phyloP scores from a whole-genome alignment of 1,284 basidiomycete genomes.

The Golubevia sp. region DNA sequence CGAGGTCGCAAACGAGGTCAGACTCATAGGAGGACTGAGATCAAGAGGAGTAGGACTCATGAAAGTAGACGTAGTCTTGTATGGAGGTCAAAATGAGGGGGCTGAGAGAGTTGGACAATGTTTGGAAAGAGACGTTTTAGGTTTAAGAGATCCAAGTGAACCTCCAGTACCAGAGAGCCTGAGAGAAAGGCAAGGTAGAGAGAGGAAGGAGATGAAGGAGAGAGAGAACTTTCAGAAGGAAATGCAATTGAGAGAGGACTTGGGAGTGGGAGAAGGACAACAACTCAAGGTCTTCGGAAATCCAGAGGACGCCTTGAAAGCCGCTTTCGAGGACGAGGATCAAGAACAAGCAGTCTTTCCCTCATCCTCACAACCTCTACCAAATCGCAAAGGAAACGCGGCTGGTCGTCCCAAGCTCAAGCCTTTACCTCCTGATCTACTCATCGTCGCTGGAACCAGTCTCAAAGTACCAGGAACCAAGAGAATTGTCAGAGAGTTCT shows the following conservation, averaged over 20 bases:
- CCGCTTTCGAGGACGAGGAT: not conserved
- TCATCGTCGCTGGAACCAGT: slow-evolving; percentile 89
- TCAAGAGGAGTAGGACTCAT: slow-evolving; percentile 79
- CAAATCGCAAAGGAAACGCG: not conserved
- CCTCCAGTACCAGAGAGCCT: slow-evolving; percentile 47
- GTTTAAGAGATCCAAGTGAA: slow-evolving; percentile 52
- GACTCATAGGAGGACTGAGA: slow-evolving; percentile 77
- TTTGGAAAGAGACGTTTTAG: slow-evolving; percentile 53
- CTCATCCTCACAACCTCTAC: not conserved
- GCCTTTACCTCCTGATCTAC: slow-evolving; percentile 71
- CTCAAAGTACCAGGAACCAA: slow-evolving; percentile 89
- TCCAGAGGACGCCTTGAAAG: not conserved
- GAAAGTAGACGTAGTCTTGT: slow-evolving; percentile 84
- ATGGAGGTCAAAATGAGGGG: slow-evolving; percentile 83
- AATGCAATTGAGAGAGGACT: slow-evolving; percentile 3
- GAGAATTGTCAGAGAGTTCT: slow-evolving; percentile 86
- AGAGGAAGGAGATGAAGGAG: slow-evolving; percentile 19
- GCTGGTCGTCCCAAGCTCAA: slow-evolving; percentile 34
- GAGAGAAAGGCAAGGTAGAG: slow-evolving; percentile 30
- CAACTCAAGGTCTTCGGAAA: not conserved
- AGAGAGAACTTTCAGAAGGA: slow-evolving; percentile 15
- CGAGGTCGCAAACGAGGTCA: slow-evolving; percentile 71
- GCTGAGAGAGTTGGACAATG: slow-evolving; percentile 74
- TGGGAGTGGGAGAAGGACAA: not conserved
- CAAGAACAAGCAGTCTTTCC: not conserved